phyloP scores from a whole-genome alignment of 2,329 filamentous ascomycete species.

The Claviceps sp. region DNA sequence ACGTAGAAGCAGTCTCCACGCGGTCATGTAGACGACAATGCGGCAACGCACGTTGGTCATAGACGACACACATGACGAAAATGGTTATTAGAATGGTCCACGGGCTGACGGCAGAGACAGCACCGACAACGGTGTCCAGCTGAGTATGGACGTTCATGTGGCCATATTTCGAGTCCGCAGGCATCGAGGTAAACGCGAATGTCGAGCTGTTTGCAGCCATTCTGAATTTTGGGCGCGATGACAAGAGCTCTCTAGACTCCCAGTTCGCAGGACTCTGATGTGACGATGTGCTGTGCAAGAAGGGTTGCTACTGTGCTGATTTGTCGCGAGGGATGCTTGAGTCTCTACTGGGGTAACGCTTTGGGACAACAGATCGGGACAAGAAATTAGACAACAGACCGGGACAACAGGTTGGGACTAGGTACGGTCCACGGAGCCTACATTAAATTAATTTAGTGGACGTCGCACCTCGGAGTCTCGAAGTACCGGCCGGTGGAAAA shows the following conservation, averaged over 20 bases:
- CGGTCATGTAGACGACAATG: background rate
- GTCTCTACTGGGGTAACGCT: no score
- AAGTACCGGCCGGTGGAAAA: no score
- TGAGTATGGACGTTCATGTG: conserved; percentile 38
- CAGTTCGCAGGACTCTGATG: background rate
- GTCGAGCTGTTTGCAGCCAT: conserved; percentile 51
- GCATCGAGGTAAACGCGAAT: conserved; percentile 55
- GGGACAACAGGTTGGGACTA: background rate
- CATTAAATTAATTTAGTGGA: no score
- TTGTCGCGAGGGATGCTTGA: background rate
- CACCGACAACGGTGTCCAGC: conserved; percentile 40
- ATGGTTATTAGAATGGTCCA: conserved; percentile 56
- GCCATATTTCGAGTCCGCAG: conserved; percentile 45
- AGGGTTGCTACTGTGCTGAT: background rate
- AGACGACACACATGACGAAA: conserved; percentile 58
- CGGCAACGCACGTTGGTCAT: conserved; percentile 58
- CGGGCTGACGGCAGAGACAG: conserved; percentile 42
- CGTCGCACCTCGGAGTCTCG: no score
- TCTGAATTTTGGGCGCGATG: conserved; percentile 6
- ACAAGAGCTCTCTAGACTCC: background rate
- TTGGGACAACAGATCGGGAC: background rate
- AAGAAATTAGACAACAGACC: background rate
- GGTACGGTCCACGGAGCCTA: background rate
- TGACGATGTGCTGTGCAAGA: background rate
- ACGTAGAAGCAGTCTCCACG: background rate